Evolutionary conservation across 768 basidiomycete genomes (phyloP).

Genomic region (Hortiboletus campestris): DNA sequence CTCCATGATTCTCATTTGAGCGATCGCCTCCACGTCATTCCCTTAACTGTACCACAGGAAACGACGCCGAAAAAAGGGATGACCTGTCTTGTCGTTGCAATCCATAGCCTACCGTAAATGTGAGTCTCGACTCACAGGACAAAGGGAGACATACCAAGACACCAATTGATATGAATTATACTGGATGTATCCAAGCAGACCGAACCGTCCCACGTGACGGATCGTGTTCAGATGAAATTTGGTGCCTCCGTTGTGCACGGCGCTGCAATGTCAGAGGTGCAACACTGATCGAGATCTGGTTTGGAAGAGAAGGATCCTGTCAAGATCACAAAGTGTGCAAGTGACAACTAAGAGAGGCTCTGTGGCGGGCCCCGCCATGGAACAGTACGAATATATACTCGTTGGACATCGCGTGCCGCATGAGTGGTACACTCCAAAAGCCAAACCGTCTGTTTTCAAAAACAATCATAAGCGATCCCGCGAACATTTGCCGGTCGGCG

Average conservation of each 20-base stretch:
- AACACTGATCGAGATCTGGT: conserved; percentile 9
- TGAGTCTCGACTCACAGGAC: not conserved
- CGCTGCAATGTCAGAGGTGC: conserved; percentile 13
- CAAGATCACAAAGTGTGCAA: not conserved
- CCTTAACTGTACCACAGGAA: not conserved
- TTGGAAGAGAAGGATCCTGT: not conserved
- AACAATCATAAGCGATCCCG: conserved; percentile 28
- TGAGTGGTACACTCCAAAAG: not conserved
- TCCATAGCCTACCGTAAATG: not conserved
- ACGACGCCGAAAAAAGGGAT: not conserved
- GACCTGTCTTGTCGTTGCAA: not conserved
- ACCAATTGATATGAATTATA: no score
- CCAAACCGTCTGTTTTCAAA: not conserved
- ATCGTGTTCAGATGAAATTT: not conserved
- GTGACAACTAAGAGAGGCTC: not conserved
- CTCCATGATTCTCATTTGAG: not conserved
- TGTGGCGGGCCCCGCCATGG: not conserved
- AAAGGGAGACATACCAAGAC: conserved; percentile 1
- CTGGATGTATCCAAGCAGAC: not conserved
- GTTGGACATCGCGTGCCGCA: not conserved
- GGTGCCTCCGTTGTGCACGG: conserved; percentile 8
- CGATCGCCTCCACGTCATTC: not conserved
- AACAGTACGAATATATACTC: not conserved
- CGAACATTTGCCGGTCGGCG: conserved; percentile 30
- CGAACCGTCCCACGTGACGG: not conserved